Evolutionary conservation across 2,329 filamentous ascomycete genomes (phyloP).

Genomic region (Fusarium nodosum): DNA sequence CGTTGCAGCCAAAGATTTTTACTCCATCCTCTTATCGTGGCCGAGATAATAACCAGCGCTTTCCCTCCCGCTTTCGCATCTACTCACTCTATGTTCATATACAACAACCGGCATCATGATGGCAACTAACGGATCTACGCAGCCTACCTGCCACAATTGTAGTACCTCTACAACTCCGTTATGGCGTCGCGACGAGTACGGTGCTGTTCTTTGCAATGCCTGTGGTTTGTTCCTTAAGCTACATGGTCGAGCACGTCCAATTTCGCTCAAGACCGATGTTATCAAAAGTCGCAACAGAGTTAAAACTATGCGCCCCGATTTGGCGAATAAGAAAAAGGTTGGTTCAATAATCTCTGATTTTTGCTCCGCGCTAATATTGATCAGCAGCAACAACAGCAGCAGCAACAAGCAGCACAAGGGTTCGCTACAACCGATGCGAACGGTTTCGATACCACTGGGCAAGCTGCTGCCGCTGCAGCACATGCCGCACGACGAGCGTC

Average conservation of each 20-base stretch:
- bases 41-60: slow-evolving; percentile 54
- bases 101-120: slow-evolving; percentile 60
- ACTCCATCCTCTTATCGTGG: slow-evolving; percentile 57
- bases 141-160: slow-evolving; percentile 98
- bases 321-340: slow-evolving; percentile 88
- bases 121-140: slow-evolving; percentile 73
- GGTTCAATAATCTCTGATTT: slow-evolving; percentile 11
- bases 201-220: slow-evolving; percentile 97
- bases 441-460: slow-evolving; percentile 68
- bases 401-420: slow-evolving; percentile 58
- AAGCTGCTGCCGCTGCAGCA: slow-evolving; percentile 58
- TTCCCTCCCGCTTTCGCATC: slow-evolving; percentile 47
- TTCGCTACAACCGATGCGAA: slow-evolving; percentile 64
- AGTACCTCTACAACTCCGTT: slow-evolving; percentile 94
- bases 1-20: slow-evolving; percentile 53
- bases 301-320: slow-evolving; percentile 84
- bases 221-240: slow-evolving; percentile 98
- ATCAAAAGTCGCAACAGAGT: slow-evolving; percentile 99
- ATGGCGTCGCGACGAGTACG: slow-evolving; percentile 97
- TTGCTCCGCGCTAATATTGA: slow-evolving; percentile 22
- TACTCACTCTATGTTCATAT: slow-evolving; percentile 45
- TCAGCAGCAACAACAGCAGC: slow-evolving; percentile 48
- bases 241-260: slow-evolving; percentile 91
- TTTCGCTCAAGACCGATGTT: slow-evolving; percentile 97
- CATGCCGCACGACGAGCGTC: slow-evolving; percentile 70